Evolutionary conservation across 306 rosid species (phyloP).

Genomic region (Prunus dulcis): DNA sequence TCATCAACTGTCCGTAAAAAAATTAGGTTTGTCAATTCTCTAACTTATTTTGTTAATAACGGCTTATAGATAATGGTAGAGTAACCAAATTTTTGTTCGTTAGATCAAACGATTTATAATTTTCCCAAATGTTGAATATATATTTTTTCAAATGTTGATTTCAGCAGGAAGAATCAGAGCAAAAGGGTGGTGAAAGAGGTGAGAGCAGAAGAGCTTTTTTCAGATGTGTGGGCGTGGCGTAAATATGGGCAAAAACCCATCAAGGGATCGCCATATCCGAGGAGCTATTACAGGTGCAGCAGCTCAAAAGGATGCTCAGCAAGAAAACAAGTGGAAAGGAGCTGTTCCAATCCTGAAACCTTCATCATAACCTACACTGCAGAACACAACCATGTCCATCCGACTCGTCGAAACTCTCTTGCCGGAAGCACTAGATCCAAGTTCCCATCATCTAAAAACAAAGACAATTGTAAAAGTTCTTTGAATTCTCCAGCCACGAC

Average conservation of each 20-base stretch:
- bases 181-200: constrained; percentile 65
- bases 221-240: constrained; percentile 92
- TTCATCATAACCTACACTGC: constrained; percentile 72
- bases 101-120: background rate
- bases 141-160: background rate
- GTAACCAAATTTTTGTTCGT: too few relatives aligned
- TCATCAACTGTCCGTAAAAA: constrained; percentile 33
- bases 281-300: constrained; percentile 90
- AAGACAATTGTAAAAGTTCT: background rate
- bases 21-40: constrained; percentile 33
- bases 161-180: constrained; percentile 55
- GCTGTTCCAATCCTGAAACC: constrained; percentile 48
- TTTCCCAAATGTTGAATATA: background rate
- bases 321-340: constrained; percentile 81
- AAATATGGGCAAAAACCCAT: constrained; percentile 98
- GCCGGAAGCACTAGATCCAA: constrained; percentile 50
- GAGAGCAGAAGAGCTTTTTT: constrained; percentile 40
- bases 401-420: constrained; percentile 54
- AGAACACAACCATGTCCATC: constrained; percentile 75
- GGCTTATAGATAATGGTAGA: too few relatives aligned
- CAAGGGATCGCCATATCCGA: constrained; percentile 89
- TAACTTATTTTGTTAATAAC: too few relatives aligned
- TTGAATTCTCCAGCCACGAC: background rate
- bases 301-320: constrained; percentile 85
- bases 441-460: constrained; percentile 13